Evolutionary conservation across 1,139 yeast genomes (phyloP).

Genomic region (Candida buenavistaensis): DNA sequence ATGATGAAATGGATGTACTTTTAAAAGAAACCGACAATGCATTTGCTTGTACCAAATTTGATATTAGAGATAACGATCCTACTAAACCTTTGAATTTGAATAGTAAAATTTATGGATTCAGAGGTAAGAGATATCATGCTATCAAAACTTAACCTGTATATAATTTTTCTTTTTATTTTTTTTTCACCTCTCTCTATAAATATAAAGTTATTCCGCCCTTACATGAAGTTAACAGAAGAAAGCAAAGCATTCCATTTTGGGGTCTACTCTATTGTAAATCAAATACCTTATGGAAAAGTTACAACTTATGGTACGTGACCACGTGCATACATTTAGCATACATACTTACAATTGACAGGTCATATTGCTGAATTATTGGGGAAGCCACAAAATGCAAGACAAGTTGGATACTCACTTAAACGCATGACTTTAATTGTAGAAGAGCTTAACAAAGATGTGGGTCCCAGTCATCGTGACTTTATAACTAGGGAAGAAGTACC

Average conservation of each 20-base stretch:
- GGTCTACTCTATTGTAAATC: conserved; percentile 54
- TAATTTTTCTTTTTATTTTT: not conserved
- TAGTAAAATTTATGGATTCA: conserved; percentile 82
- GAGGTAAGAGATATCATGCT: conserved; percentile 80
- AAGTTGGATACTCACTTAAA: conserved; percentile 72
- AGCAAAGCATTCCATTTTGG: conserved; percentile 58
- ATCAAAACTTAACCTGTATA: conserved; percentile 1
- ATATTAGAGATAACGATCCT: conserved; percentile 86
- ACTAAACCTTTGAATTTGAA: conserved; percentile 92
- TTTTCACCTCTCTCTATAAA: too few species aligned
- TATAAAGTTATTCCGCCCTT: too few species aligned
- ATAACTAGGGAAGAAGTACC: conserved; percentile 48
- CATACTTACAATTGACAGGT: conserved; percentile 28
- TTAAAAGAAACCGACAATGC: conserved; percentile 72
- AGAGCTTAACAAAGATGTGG: conserved; percentile 22
- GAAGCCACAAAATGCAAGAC: conserved; percentile 67
- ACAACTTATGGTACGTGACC: conserved; percentile 59
- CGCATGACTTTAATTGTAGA: conserved; percentile 27
- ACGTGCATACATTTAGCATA: not conserved
- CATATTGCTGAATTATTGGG: conserved; percentile 67
- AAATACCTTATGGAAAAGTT: conserved; percentile 65
- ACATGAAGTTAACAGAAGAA: conserved; percentile 40
- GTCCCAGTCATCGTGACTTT: conserved; percentile 17
- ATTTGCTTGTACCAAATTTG: conserved; percentile 90
- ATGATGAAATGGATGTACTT: conserved; percentile 75